A percentile compares a stretch with the other conserved stretches of the same genome.
Conservation (phyloP, 2,329 filamentous ascomycete genomes). For the Bimuria novae-zelandiae region DNA sequence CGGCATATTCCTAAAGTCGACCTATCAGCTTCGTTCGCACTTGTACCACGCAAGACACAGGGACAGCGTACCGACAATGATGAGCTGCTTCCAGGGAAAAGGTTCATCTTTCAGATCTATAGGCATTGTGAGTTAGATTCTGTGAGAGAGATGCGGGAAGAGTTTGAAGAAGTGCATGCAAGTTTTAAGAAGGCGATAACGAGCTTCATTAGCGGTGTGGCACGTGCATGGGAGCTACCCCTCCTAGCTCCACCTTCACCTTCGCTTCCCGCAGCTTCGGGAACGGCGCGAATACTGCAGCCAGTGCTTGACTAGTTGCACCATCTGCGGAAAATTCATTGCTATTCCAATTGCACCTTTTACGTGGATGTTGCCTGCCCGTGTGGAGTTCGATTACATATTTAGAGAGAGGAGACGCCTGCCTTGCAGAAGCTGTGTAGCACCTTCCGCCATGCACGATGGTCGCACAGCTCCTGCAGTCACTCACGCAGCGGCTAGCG, state of each 20-base stretch:
- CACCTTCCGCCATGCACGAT: neutral
- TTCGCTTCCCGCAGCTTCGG: neutral
- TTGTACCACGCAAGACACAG: neutral
- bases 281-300: neutral
- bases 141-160: neutral
- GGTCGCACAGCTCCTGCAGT: neutral
- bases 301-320: neutral
- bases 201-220: constrained; percentile 1
- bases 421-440: too few relatives aligned
- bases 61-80: constrained; percentile 46
- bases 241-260: neutral
- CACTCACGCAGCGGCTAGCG: neutral
- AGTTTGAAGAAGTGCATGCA: neutral
- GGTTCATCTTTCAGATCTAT: constrained; percentile 41
- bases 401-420: too few relatives aligned
- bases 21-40: constrained; percentile 19
- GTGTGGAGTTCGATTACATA: too few relatives aligned
- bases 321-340: neutral
- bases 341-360: too few relatives aligned
- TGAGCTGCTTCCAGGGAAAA: constrained; percentile 54
- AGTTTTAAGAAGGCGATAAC: constrained; percentile 7
- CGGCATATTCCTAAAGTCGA: constrained; percentile 76
- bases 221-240: constrained; percentile 3
- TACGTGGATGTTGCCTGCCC: too few relatives aligned
- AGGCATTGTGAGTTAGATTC: constrained; percentile 23